Evolutionary conservation across 176 grass and related monocot species (phyloP).

Genomic region (Tillandsia fasciculata): DNA sequence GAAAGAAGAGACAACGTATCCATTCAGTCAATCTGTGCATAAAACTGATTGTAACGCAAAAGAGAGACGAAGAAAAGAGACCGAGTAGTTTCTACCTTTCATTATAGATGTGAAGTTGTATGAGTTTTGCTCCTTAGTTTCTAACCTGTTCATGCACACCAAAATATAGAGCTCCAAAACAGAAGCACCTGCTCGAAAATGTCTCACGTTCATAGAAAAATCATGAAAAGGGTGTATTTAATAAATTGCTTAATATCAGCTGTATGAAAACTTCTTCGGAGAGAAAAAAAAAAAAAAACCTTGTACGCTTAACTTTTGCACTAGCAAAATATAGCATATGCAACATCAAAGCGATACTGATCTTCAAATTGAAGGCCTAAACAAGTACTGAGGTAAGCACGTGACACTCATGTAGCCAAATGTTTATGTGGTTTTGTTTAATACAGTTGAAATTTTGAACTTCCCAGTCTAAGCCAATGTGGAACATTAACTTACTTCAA

Average conservation of each 20-base stretch:
- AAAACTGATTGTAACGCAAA: slow-evolving; percentile 5
- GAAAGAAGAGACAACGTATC: slow-evolving; percentile 21
- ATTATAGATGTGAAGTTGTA: slow-evolving; percentile 87
- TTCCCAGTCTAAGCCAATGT: too few relatives aligned
- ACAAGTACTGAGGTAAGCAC: too few relatives aligned
- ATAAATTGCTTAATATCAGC: background rate
- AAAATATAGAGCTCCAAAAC: slow-evolving; percentile 90
- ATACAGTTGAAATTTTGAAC: too few relatives aligned
- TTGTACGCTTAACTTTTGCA: too few relatives aligned
- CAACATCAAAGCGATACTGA: too few relatives aligned
- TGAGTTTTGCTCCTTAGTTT: slow-evolving; percentile 72
- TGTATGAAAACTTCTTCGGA: background rate
- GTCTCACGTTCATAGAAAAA: slow-evolving; percentile 14
- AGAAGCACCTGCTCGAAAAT: slow-evolving; percentile 51
- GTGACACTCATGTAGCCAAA: too few relatives aligned
- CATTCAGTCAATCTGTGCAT: slow-evolving; percentile 13
- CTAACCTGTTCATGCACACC: slow-evolving; percentile 88
- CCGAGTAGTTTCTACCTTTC: slow-evolving; percentile 51
- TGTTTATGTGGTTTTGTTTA: too few relatives aligned
- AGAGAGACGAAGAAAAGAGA: background rate
- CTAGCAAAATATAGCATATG: too few relatives aligned
- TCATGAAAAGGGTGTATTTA: background rate
- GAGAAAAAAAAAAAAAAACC: too few relatives aligned
- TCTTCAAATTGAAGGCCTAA: too few relatives aligned
- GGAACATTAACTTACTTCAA: too few relatives aligned